Conservation (phyloP, 1,139 yeast genomes). For the Saccharomyces hybrid region DNA sequence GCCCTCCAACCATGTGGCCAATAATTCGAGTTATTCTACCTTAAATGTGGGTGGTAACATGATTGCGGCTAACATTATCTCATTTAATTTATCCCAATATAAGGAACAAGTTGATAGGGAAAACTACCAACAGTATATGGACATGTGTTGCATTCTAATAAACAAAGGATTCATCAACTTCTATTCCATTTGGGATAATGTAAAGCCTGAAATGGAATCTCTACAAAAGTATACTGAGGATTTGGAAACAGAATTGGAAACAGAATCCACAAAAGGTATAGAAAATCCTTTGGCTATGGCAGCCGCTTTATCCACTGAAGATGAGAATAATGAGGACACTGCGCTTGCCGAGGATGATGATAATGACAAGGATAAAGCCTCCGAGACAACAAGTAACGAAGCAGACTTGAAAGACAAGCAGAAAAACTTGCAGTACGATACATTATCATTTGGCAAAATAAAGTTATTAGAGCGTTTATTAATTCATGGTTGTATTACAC, state of each 20-base stretch:
- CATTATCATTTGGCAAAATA: conserved; percentile 13
- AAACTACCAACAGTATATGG: conserved; percentile 32
- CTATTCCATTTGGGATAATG: conserved; percentile 50
- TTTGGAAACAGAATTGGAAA: conserved; percentile 49
- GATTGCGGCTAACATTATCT: conserved; percentile 54
- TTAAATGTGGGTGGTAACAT: conserved; percentile 49
- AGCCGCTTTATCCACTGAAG: conserved; percentile 71
- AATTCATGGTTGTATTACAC: conserved; percentile 57
- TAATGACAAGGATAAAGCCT: conserved; percentile 3
- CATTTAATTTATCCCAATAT: conserved; percentile 41
- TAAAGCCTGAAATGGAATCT: conserved; percentile 39
- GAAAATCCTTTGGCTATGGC: conserved; percentile 84
- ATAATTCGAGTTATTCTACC: conserved; percentile 22
- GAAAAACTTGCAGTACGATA: not conserved
- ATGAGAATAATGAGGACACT: conserved; percentile 37
- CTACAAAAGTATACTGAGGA: conserved; percentile 38
- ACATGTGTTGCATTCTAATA: conserved; percentile 50
- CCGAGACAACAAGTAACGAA: conserved; percentile 1
- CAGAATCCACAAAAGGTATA: conserved; percentile 54
- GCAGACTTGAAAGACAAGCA: conserved; percentile 4
- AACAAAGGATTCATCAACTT: conserved; percentile 64
- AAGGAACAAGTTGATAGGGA: conserved; percentile 34
- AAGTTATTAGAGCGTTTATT: conserved; percentile 49
- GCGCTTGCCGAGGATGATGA: conserved; percentile 14
- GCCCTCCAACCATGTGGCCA: conserved; percentile 42